Evolutionary conservation across 169 alveolate species (phyloP), one percentile per base, ranked within the genome.

Genomic region (Toxoplasma gondii): DNA sequence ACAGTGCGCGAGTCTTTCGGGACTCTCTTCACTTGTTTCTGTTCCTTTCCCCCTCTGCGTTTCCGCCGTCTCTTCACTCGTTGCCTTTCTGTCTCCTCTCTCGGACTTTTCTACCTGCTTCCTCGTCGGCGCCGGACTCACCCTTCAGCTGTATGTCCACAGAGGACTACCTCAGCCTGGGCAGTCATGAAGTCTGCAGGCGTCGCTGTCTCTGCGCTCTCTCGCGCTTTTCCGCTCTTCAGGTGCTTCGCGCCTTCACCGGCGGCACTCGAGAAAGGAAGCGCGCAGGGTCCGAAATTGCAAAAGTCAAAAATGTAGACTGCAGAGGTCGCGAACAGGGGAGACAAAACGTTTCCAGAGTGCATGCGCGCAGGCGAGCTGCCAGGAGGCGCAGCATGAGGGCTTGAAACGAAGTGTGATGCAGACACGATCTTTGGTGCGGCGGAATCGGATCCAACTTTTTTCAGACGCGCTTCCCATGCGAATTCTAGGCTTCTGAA

Each of bases 111-210:
- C 58, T 4, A 12, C 58, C 58, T 49, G 4, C 58, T 12, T 12
- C 12, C 58, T 49, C 58, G 58, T 12, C 4, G 58, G 22, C 12
- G 58, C 58, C 58, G 4, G n/a, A n/a, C 95, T 93, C 82, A 93
- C 95, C 95, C 95, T 39, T 93, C 93, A 24, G 93, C 74, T 22
- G 91, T 49, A 45, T 93, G 95, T 38, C 95, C 95, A 17, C 82
- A 31, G 39, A 93, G 70, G 44, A 93, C 88, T 16, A 86, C 69
- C 64, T 93, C 95, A n/a, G 95, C 95, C 44, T 87, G 83, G 44
- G 80, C 88, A 41, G 88, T 70, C 95, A 93, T 93, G 69, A 43
- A 82, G n/a, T 12, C 29, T 17, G 69, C n/a, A 4, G 90, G 67
- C 64, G 64, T 9, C 29, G 58, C 90, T 24, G 67, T 31, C 90